Evolutionary conservation across 139 green algal genomes (phyloP).

Genomic region (Astrephomene gubernaculifera): DNA sequence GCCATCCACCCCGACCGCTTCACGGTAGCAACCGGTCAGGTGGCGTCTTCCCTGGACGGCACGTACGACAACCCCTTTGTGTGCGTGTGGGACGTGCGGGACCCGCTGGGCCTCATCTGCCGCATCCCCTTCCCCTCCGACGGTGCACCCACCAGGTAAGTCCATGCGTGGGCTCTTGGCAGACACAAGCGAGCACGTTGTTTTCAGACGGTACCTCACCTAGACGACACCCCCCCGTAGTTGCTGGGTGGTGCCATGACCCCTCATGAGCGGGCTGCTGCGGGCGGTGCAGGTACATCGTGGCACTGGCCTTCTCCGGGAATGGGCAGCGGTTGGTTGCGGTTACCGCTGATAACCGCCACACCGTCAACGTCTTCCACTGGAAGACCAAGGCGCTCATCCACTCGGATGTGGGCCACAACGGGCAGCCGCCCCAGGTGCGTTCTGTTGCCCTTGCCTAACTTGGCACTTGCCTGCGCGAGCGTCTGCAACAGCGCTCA

Average conservation of each 20-base stretch:
- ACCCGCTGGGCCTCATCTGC: constrained; percentile 43
- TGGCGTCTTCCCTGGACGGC: constrained; percentile 39
- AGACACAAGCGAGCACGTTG: no score
- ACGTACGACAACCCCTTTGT: constrained; percentile 55
- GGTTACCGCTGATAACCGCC: constrained; percentile 77
- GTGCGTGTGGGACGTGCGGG: constrained; percentile 72
- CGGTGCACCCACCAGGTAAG: constrained; percentile 38
- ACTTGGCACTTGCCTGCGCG: no score
- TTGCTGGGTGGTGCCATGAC: background rate
- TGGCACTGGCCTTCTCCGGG: constrained; percentile 71
- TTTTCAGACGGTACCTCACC: no score
- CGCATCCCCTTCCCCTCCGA: constrained; percentile 58
- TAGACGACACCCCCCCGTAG: no score
- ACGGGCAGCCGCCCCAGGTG: constrained; percentile 68
- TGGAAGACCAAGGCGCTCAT: constrained; percentile 66
- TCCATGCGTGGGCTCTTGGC: no score
- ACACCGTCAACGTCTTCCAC: constrained; percentile 75
- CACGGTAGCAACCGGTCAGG: constrained; percentile 66
- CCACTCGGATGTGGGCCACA: constrained; percentile 61
- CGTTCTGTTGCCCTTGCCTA: no score
- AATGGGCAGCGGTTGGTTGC: constrained; percentile 64
- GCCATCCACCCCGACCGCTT: constrained; percentile 62
- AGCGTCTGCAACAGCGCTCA: no score
- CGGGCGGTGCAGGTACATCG: constrained; percentile 45
- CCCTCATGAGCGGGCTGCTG: background rate